Evolutionary conservation across 768 basidiomycete species (phyloP).

Genomic region (Russula griseocarnosa): DNA sequence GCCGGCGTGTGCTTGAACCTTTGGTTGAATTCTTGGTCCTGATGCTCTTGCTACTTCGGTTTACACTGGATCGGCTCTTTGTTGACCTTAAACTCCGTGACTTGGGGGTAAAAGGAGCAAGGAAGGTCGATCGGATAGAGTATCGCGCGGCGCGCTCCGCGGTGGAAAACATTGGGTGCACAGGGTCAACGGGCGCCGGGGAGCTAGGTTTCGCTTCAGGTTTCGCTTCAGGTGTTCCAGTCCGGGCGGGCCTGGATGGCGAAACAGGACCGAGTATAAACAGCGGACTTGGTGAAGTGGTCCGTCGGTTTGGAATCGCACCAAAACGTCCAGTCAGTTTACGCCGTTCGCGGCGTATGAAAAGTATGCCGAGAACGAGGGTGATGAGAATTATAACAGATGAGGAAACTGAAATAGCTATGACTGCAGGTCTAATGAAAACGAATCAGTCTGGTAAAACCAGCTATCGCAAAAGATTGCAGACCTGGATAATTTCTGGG

Average conservation of each 20-base stretch:
- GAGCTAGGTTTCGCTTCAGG: neutral
- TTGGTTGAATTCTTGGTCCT: neutral
- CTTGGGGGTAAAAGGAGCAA: conserved; percentile 7
- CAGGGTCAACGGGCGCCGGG: conserved; percentile 10
- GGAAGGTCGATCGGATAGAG: conserved; percentile 13
- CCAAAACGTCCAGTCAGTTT: neutral
- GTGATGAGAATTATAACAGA: neutral
- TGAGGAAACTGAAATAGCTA: conserved; percentile 13
- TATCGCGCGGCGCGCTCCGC: neutral
- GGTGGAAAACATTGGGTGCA: conserved; percentile 9
- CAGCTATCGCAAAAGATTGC: neutral
- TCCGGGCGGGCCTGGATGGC: neutral
- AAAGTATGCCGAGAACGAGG: conserved; percentile 10
- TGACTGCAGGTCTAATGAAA: conserved; percentile 7
- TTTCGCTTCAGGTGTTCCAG: neutral
- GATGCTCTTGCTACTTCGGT: conserved; percentile 1
- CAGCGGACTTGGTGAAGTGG: neutral
- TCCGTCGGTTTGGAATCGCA: neutral
- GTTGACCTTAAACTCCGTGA: neutral
- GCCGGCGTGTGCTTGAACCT: neutral
- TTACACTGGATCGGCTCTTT: conserved; percentile 3
- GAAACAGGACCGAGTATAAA: neutral
- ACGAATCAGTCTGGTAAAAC: neutral
- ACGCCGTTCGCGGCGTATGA: conserved; percentile 15
- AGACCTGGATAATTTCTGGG: conserved; percentile 1